A percentile compares a stretch with the other conserved stretches of the same genome.
Conservation (phyloP, 169 alveolate species). For the Fabrea salina region DNA sequence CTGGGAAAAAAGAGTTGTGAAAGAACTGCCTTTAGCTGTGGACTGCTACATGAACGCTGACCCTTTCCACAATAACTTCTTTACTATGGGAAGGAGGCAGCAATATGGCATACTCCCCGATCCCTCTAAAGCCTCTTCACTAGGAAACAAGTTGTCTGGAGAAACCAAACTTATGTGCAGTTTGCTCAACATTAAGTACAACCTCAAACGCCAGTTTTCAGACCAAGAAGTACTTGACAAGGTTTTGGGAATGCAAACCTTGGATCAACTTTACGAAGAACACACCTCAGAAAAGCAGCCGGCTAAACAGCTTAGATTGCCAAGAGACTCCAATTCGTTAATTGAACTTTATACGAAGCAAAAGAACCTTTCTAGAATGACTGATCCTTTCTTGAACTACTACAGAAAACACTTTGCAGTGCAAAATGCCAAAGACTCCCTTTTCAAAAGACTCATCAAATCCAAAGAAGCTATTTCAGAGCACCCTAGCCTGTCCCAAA, state of each 20-base stretch:
- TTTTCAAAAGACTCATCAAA: neutral
- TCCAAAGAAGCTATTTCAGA: neutral
- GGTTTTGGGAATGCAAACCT: slow-evolving; percentile 23
- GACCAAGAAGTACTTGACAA: slow-evolving; percentile 38
- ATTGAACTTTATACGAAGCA: slow-evolving; percentile 32
- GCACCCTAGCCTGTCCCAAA: neutral
- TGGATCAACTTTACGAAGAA: slow-evolving; percentile 35
- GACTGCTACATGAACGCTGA: slow-evolving; percentile 21
- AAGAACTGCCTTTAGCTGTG: slow-evolving; percentile 19
- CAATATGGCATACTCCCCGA: slow-evolving; percentile 48
- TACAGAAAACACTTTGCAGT: slow-evolving; percentile 33
- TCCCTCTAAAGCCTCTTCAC: neutral
- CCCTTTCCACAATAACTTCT: neutral
- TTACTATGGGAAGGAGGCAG: slow-evolving; percentile 29
- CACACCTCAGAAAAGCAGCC: slow-evolving; percentile 25
- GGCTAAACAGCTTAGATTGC: neutral
- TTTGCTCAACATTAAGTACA: slow-evolving; percentile 42
- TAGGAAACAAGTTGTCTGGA: neutral
- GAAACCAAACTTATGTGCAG: slow-evolving; percentile 40
- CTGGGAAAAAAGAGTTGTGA: slow-evolving; percentile 37
- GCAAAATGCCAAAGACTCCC: neutral
- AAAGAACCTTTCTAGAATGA: slow-evolving; percentile 12
- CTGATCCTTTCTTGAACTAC: slow-evolving; percentile 51
- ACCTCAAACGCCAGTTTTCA: slow-evolving; percentile 32
- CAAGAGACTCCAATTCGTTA: slow-evolving; percentile 37